Evolutionary conservation across 139 green algal species (phyloP), one percentile per base, ranked within the genome.

Genomic region (Chlamydomonas incerta): DNA sequence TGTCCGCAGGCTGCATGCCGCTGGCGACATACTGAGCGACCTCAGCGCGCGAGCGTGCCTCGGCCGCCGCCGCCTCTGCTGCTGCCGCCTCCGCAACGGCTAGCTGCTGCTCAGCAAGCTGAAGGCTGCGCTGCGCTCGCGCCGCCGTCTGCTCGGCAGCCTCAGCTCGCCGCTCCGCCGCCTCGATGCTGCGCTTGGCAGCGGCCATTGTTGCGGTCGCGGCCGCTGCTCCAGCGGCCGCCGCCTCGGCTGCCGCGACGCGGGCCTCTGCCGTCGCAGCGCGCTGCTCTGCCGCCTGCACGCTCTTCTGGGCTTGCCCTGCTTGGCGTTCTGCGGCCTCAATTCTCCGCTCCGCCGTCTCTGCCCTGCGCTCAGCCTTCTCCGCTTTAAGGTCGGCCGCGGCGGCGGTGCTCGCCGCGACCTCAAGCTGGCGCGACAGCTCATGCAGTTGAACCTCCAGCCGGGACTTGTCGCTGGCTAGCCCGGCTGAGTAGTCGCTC

Each of bases 381-480:
- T 34, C 63, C 4, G 63, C 63, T 15, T 17, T 34, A 37, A 24
- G 29, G 29, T 20, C 21, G n/a, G 67, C 34, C 15, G 37, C 50
- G 13, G 72, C n/a, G 10, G 65, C 57, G 1, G 28, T 50, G 31
- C 14, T 26, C 3, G 6, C 67, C 13, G 18, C 34, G 1, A 29
- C 17, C 17, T 34, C 11, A 21, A 69, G 50, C 35, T 73, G 66
- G 34, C 41, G 67, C 33, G 80, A 60, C n/a, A 76, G 67, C 66
- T 85, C 31, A 11, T 68, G 24, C 28, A 82, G n/a, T 46, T 82
- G 46, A 6, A 35, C 70, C 72, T 82, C 69, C 34, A 88, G 65
- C 71, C 83, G 34, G 20, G 65, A 52, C 62, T 87, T 77, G 60
- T 90, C 85, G 0, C 35, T 74, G 15, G 76, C 46, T 29, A 91